A percentile compares a stretch with the other conserved stretches of the same genome.
Evolutionary conservation across 2,329 filamentous ascomycete species (phyloP).

Genomic region (Botrytis aclada): DNA sequence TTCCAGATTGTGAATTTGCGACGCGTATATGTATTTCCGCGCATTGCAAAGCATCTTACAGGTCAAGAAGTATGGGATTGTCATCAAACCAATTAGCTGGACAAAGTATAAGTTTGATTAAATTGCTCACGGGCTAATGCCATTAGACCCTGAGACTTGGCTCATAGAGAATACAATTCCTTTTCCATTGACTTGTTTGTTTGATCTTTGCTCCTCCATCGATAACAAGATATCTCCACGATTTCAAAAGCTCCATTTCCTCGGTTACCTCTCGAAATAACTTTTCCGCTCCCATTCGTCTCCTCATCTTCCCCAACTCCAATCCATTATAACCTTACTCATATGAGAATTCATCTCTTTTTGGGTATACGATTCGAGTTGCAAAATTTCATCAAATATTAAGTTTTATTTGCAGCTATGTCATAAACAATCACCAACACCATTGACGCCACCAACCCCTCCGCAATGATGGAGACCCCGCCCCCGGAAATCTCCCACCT

Average conservation of each 20-base stretch:
- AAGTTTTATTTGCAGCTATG: slow-evolving; percentile 7
- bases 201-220: background rate
- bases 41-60: background rate
- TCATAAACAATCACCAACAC: slow-evolving; percentile 18
- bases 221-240: background rate
- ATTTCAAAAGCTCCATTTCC: slow-evolving; percentile 2
- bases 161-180: background rate
- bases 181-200: background rate
- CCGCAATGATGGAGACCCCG: slow-evolving; percentile 24
- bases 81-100: background rate
- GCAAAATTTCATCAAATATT: background rate
- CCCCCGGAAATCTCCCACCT: slow-evolving; percentile 26
- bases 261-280: background rate
- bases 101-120: background rate
- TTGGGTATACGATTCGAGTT: slow-evolving; percentile 1
- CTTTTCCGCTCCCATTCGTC: background rate
- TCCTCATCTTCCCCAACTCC: background rate
- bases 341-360: background rate
- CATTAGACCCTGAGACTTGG: slow-evolving; percentile 2
- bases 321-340: background rate
- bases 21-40: background rate
- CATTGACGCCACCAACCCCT: slow-evolving; percentile 7
- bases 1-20: background rate
- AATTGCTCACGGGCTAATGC: background rate
- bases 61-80: background rate